Evolutionary conservation across 2,329 filamentous ascomycete species (phyloP).

Genomic region (Colletotrichum salicis): DNA sequence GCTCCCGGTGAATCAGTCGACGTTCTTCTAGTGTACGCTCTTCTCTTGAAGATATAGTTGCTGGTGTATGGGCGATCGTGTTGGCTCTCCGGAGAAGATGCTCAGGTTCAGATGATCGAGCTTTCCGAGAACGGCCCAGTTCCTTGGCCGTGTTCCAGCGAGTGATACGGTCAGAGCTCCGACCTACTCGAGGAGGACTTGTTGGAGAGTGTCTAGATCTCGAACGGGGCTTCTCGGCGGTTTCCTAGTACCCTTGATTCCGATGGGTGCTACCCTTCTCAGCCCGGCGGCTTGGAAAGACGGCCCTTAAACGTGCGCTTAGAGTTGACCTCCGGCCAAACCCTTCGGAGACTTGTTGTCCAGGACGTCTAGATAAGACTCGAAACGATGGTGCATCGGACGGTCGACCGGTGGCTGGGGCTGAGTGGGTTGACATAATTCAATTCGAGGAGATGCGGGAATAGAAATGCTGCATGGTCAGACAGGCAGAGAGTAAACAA

Average conservation of each 20-base stretch:
- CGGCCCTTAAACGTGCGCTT: slow-evolving; percentile 53
- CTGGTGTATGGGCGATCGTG: not conserved
- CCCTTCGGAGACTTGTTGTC: not conserved
- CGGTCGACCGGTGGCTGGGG: slow-evolving; percentile 1
- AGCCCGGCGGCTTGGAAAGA: slow-evolving; percentile 60
- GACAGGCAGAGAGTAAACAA: slow-evolving; percentile 20
- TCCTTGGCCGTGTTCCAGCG: slow-evolving; percentile 50
- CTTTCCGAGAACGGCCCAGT: slow-evolving; percentile 26
- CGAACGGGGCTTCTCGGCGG: slow-evolving; percentile 32
- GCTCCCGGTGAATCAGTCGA: slow-evolving; percentile 44
- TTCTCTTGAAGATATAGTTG: not conserved
- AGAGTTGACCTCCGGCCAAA: slow-evolving; percentile 43
- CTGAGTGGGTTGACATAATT: slow-evolving; percentile 22
- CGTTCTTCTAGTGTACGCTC: slow-evolving; percentile 22
- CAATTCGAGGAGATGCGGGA: not conserved
- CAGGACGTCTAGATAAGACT: not conserved
- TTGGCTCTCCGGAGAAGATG: not conserved
- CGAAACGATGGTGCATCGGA: slow-evolving; percentile 15
- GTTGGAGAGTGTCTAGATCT: slow-evolving; percentile 6
- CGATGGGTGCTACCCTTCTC: slow-evolving; percentile 63
- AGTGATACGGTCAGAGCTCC: slow-evolving; percentile 44
- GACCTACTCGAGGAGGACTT: slow-evolving; percentile 1
- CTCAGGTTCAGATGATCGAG: not conserved
- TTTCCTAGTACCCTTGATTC: slow-evolving; percentile 43
- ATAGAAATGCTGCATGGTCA: slow-evolving; percentile 1